Conservation (phyloP, 2,329 filamentous ascomycete genomes). For the Cercospora zeina region DNA sequence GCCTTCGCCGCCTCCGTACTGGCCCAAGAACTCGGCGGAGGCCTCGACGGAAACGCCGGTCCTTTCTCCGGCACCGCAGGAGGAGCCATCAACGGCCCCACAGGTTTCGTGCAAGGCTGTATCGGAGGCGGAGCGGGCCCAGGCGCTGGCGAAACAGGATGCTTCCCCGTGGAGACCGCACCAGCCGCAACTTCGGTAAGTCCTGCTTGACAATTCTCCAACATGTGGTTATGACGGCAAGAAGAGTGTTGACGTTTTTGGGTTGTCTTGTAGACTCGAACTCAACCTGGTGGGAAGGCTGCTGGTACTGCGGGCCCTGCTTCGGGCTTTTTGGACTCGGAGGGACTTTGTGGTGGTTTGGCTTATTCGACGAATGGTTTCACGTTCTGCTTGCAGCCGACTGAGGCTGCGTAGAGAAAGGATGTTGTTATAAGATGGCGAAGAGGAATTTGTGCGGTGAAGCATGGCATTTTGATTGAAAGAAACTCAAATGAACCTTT, state of each 20-base stretch:
- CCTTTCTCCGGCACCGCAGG: constrained; percentile 20
- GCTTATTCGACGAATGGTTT: constrained; percentile 22
- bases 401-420: constrained; percentile 9
- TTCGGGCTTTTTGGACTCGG: constrained; percentile 21
- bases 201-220: not conserved
- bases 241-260: not conserved
- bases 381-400: constrained; percentile 24
- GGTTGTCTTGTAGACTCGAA: not conserved
- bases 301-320: constrained; percentile 22
- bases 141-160: constrained; percentile 19
- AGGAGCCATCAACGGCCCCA: constrained; percentile 26
- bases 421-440: not conserved
- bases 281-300: constrained; percentile 18
- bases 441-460: not conserved
- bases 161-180: constrained; percentile 22
- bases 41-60: constrained; percentile 18
- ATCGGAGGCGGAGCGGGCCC: constrained; percentile 18
- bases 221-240: not conserved
- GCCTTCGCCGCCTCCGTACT: constrained; percentile 9
- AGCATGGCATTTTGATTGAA: not conserved
- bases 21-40: constrained; percentile 23
- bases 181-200: constrained; percentile 21
- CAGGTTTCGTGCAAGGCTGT: constrained; percentile 24
- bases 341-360: constrained; percentile 22
- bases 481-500: not conserved